Conservation (phyloP, 331 rosid species). For the Stylosanthes scabra region DNA sequence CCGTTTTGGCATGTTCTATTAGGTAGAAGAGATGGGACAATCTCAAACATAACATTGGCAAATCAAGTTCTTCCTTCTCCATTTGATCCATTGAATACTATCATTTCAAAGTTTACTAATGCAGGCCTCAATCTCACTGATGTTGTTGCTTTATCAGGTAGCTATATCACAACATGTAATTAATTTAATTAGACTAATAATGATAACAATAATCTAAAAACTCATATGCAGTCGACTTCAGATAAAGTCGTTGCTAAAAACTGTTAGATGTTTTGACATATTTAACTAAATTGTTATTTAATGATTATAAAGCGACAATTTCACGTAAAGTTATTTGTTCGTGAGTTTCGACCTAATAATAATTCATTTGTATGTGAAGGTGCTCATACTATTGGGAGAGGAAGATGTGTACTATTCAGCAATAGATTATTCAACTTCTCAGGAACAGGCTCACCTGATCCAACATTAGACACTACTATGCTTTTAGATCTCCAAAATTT, state of each 20-base stretch:
- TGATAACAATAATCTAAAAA: too few relatives aligned
- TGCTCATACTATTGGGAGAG: slow-evolving; percentile 77
- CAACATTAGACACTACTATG: slow-evolving; percentile 59
- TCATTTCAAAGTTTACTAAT: slow-evolving; percentile 56
- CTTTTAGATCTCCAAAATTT: slow-evolving; percentile 59
- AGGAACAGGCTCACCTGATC: slow-evolving; percentile 62
- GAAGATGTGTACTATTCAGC: slow-evolving; percentile 71
- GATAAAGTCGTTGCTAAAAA: too few relatives aligned
- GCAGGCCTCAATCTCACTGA: slow-evolving; percentile 67
- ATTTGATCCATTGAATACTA: slow-evolving; percentile 46
- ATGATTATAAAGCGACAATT: too few relatives aligned
- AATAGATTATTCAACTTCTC: slow-evolving; percentile 81
- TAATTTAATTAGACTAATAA: too few relatives aligned
- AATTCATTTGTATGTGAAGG: slow-evolving; percentile 45
- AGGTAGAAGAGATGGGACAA: slow-evolving; percentile 80
- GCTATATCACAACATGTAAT: too few relatives aligned
- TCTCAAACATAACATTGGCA: slow-evolving; percentile 65
- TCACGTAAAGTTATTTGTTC: too few relatives aligned
- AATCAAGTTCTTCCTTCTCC: slow-evolving; percentile 62
- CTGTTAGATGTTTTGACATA: too few relatives aligned
- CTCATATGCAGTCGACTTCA: too few relatives aligned
- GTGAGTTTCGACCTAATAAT: too few relatives aligned
- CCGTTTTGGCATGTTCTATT: slow-evolving; percentile 65
- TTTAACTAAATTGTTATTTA: neutral
- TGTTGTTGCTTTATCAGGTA: slow-evolving; percentile 78